These are phyloP conservation scores for Quercus phellos DNA, from an alignment of 331 rosid species.

Conservation along the genomic window DNA sequence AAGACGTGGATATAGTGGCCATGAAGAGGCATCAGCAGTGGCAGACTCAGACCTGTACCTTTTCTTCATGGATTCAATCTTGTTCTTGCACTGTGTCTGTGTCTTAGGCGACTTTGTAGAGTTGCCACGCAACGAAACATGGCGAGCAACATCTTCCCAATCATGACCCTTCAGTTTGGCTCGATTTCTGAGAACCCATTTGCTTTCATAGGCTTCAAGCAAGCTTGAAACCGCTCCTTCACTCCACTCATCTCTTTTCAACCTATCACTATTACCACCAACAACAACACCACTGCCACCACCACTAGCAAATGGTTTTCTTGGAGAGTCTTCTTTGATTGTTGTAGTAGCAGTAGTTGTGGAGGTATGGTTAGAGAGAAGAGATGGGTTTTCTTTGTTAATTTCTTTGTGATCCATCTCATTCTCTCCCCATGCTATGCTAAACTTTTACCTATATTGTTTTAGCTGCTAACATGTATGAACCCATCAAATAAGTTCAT, in stretches of 20 bases:
- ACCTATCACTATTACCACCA: conserved; percentile 33
- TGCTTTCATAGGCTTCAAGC: conserved; percentile 75
- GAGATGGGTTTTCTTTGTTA: conserved; percentile 44
- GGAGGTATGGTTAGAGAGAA: conserved; percentile 30
- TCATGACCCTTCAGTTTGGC: conserved; percentile 91
- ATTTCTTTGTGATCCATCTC: conserved; percentile 42
- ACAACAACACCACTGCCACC: neutral
- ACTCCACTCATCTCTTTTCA: conserved; percentile 98
- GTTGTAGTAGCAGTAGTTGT: neutral
- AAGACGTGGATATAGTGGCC: conserved; percentile 80
- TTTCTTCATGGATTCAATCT: conserved; percentile 98
- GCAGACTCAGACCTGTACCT: conserved; percentile 77
- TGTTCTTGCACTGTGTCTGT: conserved; percentile 96
- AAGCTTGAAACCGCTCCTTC: conserved; percentile 93
- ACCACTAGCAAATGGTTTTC: conserved; percentile 23
- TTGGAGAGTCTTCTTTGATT: conserved; percentile 43
- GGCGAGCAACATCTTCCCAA: conserved; percentile 82
- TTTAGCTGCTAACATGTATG: conserved; percentile 66
- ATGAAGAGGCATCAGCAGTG: conserved; percentile 57
- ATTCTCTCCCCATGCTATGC: conserved; percentile 34
- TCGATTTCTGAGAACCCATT: conserved; percentile 86
- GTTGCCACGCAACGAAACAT: conserved; percentile 62
- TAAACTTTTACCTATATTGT: conserved; percentile 14
- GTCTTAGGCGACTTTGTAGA: conserved; percentile 68
- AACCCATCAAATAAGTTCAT: conserved; percentile 7